These are phyloP conservation scores for Calonectria honghensis DNA, from an alignment of 2,329 filamentous ascomycete species.

Conservation along the genomic window DNA sequence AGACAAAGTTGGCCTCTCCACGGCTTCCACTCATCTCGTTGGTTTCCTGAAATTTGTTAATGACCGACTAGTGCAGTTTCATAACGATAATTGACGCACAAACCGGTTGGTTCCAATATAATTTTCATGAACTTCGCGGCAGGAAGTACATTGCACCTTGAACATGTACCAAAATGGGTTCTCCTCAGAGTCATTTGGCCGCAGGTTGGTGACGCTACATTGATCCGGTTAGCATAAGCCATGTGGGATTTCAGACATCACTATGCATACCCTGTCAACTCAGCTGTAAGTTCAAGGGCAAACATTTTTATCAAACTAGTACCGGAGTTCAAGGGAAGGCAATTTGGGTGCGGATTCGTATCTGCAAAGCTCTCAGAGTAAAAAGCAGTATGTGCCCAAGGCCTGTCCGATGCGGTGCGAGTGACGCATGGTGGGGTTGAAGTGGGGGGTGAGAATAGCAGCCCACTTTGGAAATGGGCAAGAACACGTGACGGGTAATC, in stretches of 20 bases:
- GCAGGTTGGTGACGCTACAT: constrained; percentile 89
- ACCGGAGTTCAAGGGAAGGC: not conserved
- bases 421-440: constrained; percentile 49
- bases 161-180: constrained; percentile 97
- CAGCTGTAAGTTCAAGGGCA: constrained; percentile 79
- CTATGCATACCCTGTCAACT: constrained; percentile 79
- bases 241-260: not conserved
- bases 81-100: constrained; percentile 71
- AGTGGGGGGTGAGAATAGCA: constrained; percentile 55
- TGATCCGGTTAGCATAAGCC: constrained; percentile 48
- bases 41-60: constrained; percentile 76
- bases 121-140: constrained; percentile 92
- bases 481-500: constrained; percentile 53
- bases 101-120: constrained; percentile 91
- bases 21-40: constrained; percentile 95
- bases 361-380: constrained; percentile 28
- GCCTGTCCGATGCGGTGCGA: constrained; percentile 33
- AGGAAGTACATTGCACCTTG: constrained; percentile 98
- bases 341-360: constrained; percentile 3
- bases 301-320: constrained; percentile 71
- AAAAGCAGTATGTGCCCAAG: constrained; percentile 39
- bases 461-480: not conserved
- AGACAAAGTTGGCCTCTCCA: constrained; percentile 99
- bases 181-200: constrained; percentile 87
- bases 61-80: not conserved